These are phyloP conservation scores for Tetrahymena malaccensis DNA, from an alignment of 73 alveolate genomes.

Conservation along the genomic window DNA sequence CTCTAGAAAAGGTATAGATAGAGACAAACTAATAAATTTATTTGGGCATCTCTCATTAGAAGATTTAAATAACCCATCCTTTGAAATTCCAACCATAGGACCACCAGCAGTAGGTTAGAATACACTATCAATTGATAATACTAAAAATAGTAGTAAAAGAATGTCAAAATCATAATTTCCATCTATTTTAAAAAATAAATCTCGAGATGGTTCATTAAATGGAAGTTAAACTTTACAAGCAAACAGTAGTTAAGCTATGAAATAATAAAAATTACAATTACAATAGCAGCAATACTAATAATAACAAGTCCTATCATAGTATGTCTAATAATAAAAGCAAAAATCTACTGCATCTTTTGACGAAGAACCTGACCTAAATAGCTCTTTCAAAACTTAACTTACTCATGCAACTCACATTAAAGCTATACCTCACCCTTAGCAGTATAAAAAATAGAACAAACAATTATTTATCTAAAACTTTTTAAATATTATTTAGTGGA, in stretches of 20 bases:
- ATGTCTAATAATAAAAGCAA: neutral
- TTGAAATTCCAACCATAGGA: conserved; percentile 27
- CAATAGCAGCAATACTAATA: neutral
- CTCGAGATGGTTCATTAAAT: neutral
- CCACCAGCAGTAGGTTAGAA: neutral
- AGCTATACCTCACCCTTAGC: conserved; percentile 8
- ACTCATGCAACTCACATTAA: conserved; percentile 12
- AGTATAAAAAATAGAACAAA: neutral
- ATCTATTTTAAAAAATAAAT: neutral
- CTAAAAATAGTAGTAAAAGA: conserved; percentile 12
- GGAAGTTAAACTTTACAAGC: neutral
- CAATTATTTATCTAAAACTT: neutral
- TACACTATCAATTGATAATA: conserved; percentile 3
- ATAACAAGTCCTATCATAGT: neutral
- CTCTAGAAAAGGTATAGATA: conserved; percentile 33
- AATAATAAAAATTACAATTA: neutral
- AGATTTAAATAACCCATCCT: conserved; percentile 28
- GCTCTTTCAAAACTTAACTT: conserved; percentile 1
- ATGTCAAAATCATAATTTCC: conserved; percentile 4
- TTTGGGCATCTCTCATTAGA: conserved; percentile 5
- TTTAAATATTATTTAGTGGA: neutral
- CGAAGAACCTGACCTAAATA: neutral
- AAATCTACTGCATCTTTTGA: neutral
- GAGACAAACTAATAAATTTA: conserved; percentile 16
- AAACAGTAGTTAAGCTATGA: neutral